phyloP scores from a whole-genome alignment of 176 grass and related monocot genomes.

The Poa annua region DNA sequence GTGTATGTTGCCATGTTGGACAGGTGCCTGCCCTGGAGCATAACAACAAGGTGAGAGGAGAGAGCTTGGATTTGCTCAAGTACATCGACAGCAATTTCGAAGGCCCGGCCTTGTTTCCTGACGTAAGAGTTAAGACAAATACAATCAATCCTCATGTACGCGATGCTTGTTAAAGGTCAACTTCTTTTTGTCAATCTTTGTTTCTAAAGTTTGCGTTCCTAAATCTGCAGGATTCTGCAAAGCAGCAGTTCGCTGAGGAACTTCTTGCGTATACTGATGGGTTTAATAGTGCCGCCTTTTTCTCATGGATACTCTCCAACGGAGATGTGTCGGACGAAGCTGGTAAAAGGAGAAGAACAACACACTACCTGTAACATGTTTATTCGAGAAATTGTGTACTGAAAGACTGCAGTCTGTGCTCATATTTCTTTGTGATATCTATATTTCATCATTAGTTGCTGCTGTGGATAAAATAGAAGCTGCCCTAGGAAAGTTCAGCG shows the following conservation, averaged over 20 bases:
- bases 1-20: background rate
- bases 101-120: slow-evolving; percentile 67
- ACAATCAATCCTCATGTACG: background rate
- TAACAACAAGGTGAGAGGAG: slow-evolving; percentile 88
- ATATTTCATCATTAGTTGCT: slow-evolving; percentile 51
- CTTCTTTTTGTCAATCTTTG: too few species aligned
- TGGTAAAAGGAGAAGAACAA: slow-evolving; percentile 37
- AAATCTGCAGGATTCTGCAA: slow-evolving; percentile 63
- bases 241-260: slow-evolving; percentile 76
- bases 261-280: slow-evolving; percentile 59
- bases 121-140: slow-evolving; percentile 59
- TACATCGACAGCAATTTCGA: slow-evolving; percentile 75
- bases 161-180: background rate
- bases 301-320: slow-evolving; percentile 36
- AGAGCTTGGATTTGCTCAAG: slow-evolving; percentile 86
- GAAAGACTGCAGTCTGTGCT: background rate
- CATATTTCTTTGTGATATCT: slow-evolving; percentile 25
- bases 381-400: background rate
- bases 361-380: background rate
- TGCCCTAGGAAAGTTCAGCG: slow-evolving; percentile 68
- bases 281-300: slow-evolving; percentile 48
- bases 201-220: background rate
- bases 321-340: slow-evolving; percentile 48
- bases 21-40: slow-evolving; percentile 89
- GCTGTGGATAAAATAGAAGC: slow-evolving; percentile 80